Evolutionary conservation across 306 rosid genomes (phyloP), one percentile per base, ranked within the genome.

Genomic region (Glycine latifolia): DNA sequence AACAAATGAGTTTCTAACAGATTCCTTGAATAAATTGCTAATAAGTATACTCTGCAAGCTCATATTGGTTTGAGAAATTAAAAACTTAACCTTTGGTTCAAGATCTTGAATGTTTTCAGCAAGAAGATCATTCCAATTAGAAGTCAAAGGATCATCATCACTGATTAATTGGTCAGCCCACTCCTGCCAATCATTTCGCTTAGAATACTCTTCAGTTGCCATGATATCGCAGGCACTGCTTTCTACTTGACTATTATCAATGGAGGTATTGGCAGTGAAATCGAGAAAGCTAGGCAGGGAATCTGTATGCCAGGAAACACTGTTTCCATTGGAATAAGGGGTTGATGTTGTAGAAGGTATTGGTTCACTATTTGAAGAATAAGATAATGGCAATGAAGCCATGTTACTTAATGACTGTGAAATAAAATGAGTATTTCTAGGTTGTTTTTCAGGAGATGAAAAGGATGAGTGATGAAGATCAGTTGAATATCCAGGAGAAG

Each of bases 121-220:
- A 79, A 96, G 97, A 85, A 96, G 85, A 41, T 91, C 99, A 80
- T 87, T 91, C 99, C 97, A 96, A 76, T 84, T 88, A 83, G 98
- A 86, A 87, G 90, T 71, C 87, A 95, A 85, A 47, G 93, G 75
- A 82, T 89, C 94, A n/a, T 90, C 97, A 78, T 93, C 99, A 41
- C 90, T 87, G 54, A 96, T 94, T 69, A 92, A 89, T 82, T 91
- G 92, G 85, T 92, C 97, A n/a, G 98, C 97, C 99, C 99, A 96
- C 52, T 90, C 98, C 71, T 87, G 97, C 97, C 98, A 94, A 83
- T 90, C 97, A 76, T 76, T 84, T 75, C 74, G 85, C 91, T 91
- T 92, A 79, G 87, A 68, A 79, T 87, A 87, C 79, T 93, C 99
- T 70, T 91, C 98, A 48, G 91, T 76, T 61, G 88, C 88, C 88